Evolutionary conservation across 2,329 filamentous ascomycete species (phyloP).

Genomic region (Diaporthe ilicicola): DNA sequence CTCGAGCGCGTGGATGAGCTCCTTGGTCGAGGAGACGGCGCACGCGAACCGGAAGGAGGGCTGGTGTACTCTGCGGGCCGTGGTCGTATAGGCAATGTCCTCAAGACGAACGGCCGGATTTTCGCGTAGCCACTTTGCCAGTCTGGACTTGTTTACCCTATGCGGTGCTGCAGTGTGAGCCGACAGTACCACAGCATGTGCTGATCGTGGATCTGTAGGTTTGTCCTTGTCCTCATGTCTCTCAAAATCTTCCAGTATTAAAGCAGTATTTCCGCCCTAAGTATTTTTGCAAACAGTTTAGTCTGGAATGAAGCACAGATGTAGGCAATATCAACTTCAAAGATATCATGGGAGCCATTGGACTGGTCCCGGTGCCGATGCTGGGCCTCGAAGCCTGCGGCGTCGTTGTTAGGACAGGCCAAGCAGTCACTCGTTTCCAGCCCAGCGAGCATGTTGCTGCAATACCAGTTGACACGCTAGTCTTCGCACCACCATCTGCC

Average conservation of each 20-base stretch:
- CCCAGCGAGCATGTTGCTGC: background rate
- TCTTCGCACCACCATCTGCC: too few relatives aligned
- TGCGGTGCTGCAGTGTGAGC: background rate
- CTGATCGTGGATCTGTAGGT: background rate
- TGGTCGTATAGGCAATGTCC: slow-evolving; percentile 2
- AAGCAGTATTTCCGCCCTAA: background rate
- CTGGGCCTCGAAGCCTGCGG: background rate
- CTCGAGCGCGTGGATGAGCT: background rate
- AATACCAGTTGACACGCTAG: too few relatives aligned
- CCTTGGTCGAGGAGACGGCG: background rate
- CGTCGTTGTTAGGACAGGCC: background rate
- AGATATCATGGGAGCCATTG: slow-evolving; percentile 3
- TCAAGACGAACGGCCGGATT: background rate
- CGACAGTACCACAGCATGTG: background rate
- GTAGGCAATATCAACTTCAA: background rate
- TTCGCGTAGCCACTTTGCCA: background rate
- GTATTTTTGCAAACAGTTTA: background rate
- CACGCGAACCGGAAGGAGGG: background rate
- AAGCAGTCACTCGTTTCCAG: background rate
- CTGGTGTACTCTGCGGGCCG: background rate
- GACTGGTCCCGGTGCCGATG: background rate
- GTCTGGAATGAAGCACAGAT: too few relatives aligned
- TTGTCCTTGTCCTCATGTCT: background rate
- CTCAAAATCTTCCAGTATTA: background rate
- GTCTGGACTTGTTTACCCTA: background rate